These are phyloP conservation scores for Kondoa malvinella DNA, from an alignment of 768 basidiomycete species.

Conservation along the genomic window DNA sequence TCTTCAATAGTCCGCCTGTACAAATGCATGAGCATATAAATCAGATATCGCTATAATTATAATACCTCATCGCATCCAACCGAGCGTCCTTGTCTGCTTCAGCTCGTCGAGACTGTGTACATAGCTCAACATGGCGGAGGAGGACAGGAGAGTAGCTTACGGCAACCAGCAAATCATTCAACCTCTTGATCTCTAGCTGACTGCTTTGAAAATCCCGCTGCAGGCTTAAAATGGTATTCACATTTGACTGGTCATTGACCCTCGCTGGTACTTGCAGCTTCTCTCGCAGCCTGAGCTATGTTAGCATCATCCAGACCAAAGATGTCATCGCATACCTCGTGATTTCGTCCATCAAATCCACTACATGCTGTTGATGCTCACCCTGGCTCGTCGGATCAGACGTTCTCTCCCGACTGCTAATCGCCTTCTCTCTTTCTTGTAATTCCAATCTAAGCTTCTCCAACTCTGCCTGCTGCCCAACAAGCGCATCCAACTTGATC, in stretches of 20 bases:
- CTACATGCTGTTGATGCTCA: too few species aligned
- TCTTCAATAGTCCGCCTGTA: too few species aligned
- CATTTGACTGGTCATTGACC: background rate
- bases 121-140: background rate
- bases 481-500: background rate
- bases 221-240: background rate
- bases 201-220: background rate
- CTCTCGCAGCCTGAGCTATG: too few species aligned
- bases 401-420: too few species aligned
- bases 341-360: too few species aligned
- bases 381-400: too few species aligned
- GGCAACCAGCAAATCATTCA: background rate
- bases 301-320: too few species aligned
- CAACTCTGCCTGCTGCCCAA: constrained; percentile 6
- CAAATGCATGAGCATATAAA: too few species aligned
- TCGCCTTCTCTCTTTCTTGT: constrained; percentile 4
- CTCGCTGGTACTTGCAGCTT: too few species aligned
- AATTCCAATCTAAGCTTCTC: background rate
- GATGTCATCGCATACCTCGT: too few species aligned
- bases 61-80: background rate
- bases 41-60: too few species aligned
- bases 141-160: background rate
- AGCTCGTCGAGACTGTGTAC: background rate
- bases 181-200: background rate
- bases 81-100: background rate